phyloP scores from a whole-genome alignment of 345 rosid genomes.

The Arabidopsis arenosa region DNA sequence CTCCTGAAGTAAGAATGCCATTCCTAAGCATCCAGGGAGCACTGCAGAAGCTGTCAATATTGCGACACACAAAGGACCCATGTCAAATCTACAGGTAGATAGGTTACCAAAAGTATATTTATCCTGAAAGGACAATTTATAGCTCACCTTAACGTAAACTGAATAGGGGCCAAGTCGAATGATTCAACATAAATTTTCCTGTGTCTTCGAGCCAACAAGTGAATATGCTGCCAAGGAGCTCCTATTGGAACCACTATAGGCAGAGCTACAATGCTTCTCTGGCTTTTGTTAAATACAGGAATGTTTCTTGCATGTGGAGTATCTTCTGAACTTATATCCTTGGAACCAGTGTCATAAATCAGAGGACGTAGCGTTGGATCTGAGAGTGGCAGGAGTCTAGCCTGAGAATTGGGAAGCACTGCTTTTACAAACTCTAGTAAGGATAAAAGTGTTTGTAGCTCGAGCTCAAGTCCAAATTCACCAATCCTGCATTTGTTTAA shows the following conservation, averaged over 20 bases:
- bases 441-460: slow-evolving; percentile 74
- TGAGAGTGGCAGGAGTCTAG: slow-evolving; percentile 59
- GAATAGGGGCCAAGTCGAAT: slow-evolving; percentile 76
- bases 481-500: slow-evolving; percentile 66
- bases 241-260: slow-evolving; percentile 88
- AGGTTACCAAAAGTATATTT: slow-evolving; percentile 33
- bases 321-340: slow-evolving; percentile 47
- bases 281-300: slow-evolving; percentile 48
- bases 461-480: slow-evolving; percentile 86
- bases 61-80: slow-evolving; percentile 30
- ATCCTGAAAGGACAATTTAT: slow-evolving; percentile 20
- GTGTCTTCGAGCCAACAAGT: slow-evolving; percentile 78
- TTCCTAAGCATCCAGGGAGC: slow-evolving; percentile 90
- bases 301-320: slow-evolving; percentile 48
- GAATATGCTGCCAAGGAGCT: slow-evolving; percentile 94
- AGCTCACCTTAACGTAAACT: slow-evolving; percentile 74
- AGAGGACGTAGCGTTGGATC: slow-evolving; percentile 55
- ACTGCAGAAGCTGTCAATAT: slow-evolving; percentile 84
- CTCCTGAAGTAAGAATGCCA: slow-evolving; percentile 75
- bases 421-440: slow-evolving; percentile 70
- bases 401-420: slow-evolving; percentile 65
- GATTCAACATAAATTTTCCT: slow-evolving; percentile 86
- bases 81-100: slow-evolving; percentile 32
- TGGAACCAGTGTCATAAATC: slow-evolving; percentile 50
- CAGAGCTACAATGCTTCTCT: slow-evolving; percentile 49